Percentiles rank a stretch among this genome's conserved stretches.
These are phyloP conservation scores for Cornus suecica DNA, from an alignment of 148 eudicot genomes.

Conservation along the genomic window DNA sequence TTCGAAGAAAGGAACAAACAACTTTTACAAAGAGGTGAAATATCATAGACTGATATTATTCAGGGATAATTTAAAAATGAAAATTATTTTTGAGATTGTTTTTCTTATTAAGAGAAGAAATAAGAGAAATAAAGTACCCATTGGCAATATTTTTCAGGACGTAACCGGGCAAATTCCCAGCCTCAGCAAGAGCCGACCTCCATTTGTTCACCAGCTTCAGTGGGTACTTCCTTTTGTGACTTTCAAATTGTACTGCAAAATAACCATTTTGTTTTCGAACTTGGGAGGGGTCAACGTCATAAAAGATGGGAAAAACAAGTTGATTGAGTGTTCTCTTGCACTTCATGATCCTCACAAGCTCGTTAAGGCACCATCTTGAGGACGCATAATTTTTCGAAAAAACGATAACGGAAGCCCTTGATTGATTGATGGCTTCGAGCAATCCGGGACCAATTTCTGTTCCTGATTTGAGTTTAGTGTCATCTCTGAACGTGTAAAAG, in stretches of 20 bases:
- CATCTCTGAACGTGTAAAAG: background rate
- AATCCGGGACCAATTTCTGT: background rate
- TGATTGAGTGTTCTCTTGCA: background rate
- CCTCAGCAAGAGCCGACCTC: background rate
- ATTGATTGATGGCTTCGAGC: background rate
- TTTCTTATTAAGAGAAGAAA: background rate
- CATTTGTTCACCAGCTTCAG: background rate
- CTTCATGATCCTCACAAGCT: background rate
- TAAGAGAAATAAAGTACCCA: background rate
- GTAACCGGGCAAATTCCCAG: constrained; percentile 9
- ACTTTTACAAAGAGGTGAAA: no score
- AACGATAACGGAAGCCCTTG: background rate
- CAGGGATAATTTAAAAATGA: no score
- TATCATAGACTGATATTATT: no score
- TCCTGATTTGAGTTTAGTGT: background rate
- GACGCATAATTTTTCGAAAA: background rate
- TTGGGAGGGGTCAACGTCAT: background rate
- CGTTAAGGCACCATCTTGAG: constrained; percentile 3
- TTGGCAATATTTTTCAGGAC: background rate
- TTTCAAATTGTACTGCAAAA: no score
- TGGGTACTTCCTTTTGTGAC: background rate
- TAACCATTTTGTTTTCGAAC: background rate
- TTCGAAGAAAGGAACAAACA: no score
- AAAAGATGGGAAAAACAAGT: background rate
- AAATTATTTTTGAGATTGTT: no score